Percentiles rank a stretch among this genome's conserved stretches.
Conservation (phyloP, 768 basidiomycete species). For the Lentinus brumalis region DNA sequence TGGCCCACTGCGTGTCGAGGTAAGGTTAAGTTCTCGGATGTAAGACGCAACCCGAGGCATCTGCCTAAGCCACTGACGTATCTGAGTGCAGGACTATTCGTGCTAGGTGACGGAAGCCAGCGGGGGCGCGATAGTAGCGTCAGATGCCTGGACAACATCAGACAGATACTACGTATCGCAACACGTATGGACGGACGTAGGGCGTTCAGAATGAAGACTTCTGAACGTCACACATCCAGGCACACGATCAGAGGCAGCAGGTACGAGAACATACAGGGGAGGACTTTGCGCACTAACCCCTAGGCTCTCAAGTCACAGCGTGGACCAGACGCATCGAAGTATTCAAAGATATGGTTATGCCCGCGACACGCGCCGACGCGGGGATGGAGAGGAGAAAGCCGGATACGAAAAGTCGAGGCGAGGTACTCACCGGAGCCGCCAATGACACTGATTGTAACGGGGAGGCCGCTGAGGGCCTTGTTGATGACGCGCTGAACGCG, state of each 20-base stretch:
- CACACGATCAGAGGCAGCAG: not conserved
- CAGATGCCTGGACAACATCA: slow-evolving; percentile 5
- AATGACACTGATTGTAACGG: slow-evolving; percentile 86
- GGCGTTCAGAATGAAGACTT: slow-evolving; percentile 1
- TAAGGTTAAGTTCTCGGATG: no score
- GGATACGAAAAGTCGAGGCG: not conserved
- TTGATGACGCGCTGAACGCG: slow-evolving; percentile 82
- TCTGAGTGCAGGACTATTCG: no score
- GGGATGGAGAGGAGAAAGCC: not conserved
- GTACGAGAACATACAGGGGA: not conserved
- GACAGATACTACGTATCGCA: slow-evolving; percentile 9
- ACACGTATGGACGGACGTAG: slow-evolving; percentile 7
- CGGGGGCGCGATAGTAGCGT: no score
- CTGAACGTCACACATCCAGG: slow-evolving; percentile 7
- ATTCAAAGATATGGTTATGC: not conserved
- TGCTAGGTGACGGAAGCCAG: no score
- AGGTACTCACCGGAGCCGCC: slow-evolving; percentile 80
- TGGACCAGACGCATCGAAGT: not conserved
- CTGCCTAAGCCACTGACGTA: no score
- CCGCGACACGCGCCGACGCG: not conserved
- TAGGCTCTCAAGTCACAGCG: not conserved
- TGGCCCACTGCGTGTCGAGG: no score
- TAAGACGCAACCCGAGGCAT: no score
- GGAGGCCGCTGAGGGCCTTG: slow-evolving; percentile 81
- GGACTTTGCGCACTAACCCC: slow-evolving; percentile 1